phyloP scores from a whole-genome alignment of 305 asterid genomes.

The Fraxinus velutina region DNA sequence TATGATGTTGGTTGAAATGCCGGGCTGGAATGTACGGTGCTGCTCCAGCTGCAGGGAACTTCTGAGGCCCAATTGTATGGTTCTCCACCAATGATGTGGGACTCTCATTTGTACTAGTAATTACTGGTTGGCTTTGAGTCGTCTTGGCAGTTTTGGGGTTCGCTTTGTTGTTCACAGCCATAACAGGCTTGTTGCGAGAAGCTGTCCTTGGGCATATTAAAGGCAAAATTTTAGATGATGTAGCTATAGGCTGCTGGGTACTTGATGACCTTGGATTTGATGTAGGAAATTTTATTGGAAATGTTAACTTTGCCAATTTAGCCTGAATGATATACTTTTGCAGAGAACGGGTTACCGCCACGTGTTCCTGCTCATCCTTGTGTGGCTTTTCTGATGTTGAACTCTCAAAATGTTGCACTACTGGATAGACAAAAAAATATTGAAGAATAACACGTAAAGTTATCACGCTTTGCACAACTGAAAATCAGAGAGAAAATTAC shows the following conservation, averaged over 20 bases:
- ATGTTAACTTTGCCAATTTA: slow-evolving; percentile 19
- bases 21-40: slow-evolving; percentile 84
- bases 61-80: slow-evolving; percentile 37
- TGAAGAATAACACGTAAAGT: not conserved
- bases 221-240: slow-evolving; percentile 47
- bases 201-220: slow-evolving; percentile 40
- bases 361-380: slow-evolving; percentile 40
- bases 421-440: slow-evolving; percentile 16
- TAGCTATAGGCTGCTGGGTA: slow-evolving; percentile 28
- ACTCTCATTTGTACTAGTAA: slow-evolving; percentile 25
- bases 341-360: slow-evolving; percentile 29
- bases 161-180: slow-evolving; percentile 22
- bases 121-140: slow-evolving; percentile 30
- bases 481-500: not conserved
- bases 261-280: slow-evolving; percentile 28
- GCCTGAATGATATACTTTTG: slow-evolving; percentile 27
- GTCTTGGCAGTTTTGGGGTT: slow-evolving; percentile 24
- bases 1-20: slow-evolving; percentile 61
- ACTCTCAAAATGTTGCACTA: slow-evolving; percentile 29
- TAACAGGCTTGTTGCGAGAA: slow-evolving; percentile 31
- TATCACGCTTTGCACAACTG: not conserved
- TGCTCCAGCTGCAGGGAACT: slow-evolving; percentile 85
- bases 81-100: slow-evolving; percentile 25
- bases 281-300: slow-evolving; percentile 29
- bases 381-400: slow-evolving; percentile 11